These are phyloP conservation scores for Capsicum chinense DNA, from an alignment of 257 asterid species.

Conservation along the genomic window DNA sequence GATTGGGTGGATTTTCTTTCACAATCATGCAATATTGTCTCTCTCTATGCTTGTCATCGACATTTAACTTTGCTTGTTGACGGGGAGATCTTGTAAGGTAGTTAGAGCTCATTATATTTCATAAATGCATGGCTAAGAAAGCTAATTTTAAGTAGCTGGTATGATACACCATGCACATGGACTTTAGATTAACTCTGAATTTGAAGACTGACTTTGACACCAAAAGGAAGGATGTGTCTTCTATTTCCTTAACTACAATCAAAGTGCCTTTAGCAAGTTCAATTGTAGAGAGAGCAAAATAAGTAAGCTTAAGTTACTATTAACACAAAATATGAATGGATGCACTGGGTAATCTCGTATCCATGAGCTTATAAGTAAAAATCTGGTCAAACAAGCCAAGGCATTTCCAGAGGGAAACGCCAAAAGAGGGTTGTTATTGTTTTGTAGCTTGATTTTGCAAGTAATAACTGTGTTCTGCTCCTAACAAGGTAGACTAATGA, in stretches of 20 bases:
- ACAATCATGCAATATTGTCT: background rate
- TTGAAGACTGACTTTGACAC: background rate
- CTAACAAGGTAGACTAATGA: background rate
- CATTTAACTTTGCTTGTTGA: background rate
- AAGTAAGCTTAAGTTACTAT: background rate
- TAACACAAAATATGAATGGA: background rate
- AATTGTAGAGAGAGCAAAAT: background rate
- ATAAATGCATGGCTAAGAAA: background rate
- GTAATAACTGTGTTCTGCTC: background rate
- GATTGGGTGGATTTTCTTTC: conserved; percentile 11
- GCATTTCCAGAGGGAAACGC: background rate
- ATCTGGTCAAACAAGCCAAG: background rate
- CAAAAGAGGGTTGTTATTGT: too few relatives aligned
- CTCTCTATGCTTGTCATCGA: background rate
- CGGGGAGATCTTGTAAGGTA: background rate
- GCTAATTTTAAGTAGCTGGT: conserved; percentile 7
- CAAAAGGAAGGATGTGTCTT: background rate
- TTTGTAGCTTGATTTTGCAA: background rate
- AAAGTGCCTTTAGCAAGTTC: background rate
- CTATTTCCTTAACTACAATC: background rate
- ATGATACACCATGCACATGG: background rate
- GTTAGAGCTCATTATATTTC: background rate
- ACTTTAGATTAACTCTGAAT: background rate
- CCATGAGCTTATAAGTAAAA: background rate
- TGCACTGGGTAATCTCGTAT: background rate